phyloP scores from a whole-genome alignment of 208 protist genomes.

The Acanthamoeba castellanii region DNA sequence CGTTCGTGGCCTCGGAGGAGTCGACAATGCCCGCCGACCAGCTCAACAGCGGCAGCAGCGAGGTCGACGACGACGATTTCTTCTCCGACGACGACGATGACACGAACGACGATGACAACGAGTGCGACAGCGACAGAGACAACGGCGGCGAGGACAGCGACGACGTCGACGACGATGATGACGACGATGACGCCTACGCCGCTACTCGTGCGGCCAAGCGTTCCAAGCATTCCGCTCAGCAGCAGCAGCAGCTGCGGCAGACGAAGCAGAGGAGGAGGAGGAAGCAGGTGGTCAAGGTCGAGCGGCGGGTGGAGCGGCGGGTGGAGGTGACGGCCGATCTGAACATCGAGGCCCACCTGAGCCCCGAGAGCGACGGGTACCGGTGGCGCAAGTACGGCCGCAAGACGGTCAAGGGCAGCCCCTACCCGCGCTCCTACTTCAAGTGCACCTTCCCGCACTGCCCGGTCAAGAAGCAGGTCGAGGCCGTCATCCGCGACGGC shows the following conservation, averaged over 20 bases:
- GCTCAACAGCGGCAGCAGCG: neutral
- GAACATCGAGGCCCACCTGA: slow-evolving; percentile 40
- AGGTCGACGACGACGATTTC: slow-evolving; percentile 28
- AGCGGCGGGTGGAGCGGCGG: neutral
- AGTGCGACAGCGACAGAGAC: neutral
- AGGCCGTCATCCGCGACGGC: neutral
- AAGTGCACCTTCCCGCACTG: slow-evolving; percentile 71
- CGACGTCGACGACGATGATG: neutral
- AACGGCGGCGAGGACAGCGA: neutral
- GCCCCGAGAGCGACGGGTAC: slow-evolving; percentile 59
- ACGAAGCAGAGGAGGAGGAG: neutral
- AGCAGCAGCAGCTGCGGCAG: neutral
- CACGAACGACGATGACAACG: neutral
- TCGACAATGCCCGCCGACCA: neutral
- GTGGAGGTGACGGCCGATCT: slow-evolving; percentile 29
- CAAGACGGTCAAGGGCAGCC: slow-evolving; percentile 67
- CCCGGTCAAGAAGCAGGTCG: slow-evolving; percentile 71
- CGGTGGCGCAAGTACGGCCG: slow-evolving; percentile 76
- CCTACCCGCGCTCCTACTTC: slow-evolving; percentile 68
- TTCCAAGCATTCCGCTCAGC: neutral
- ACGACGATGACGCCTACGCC: too few relatives aligned
- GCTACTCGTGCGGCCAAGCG: too few relatives aligned
- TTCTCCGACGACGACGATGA: slow-evolving; percentile 25
- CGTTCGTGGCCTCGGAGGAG: too few relatives aligned
- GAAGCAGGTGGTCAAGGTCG: neutral